phyloP scores from a whole-genome alignment of 2,329 filamentous ascomycete genomes.

The Ceratocystiopsis minuta region DNA sequence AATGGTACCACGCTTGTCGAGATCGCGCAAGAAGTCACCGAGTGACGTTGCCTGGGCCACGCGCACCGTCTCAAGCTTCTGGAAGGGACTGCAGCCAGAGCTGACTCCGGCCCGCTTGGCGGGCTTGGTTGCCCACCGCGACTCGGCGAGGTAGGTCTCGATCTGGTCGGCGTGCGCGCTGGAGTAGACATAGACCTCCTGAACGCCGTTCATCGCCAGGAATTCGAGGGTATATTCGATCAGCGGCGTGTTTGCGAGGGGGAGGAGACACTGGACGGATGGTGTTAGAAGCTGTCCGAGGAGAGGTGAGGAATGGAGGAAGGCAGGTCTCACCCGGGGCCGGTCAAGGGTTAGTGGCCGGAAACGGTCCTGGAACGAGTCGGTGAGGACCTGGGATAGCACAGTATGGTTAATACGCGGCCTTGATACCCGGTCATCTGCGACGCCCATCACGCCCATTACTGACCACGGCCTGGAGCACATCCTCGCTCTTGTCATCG shows the following conservation, averaged over 20 bases:
- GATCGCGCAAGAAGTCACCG: conserved; percentile 84
- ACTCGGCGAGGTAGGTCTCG: conserved; percentile 68
- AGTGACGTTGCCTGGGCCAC: conserved; percentile 69
- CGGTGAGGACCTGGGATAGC: conserved; percentile 65
- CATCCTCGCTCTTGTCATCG: conserved; percentile 39
- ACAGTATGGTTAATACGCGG: conserved; percentile 8
- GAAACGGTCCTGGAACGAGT: conserved; percentile 88
- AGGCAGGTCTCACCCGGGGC: conserved; percentile 51
- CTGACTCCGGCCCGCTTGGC: conserved; percentile 11
- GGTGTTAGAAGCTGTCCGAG: neutral
- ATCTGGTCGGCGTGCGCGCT: conserved; percentile 74
- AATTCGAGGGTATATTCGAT: conserved; percentile 98
- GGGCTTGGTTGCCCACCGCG: conserved; percentile 47
- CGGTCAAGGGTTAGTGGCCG: conserved; percentile 74
- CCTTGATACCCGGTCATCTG: too few species aligned
- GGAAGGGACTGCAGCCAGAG: conserved; percentile 40
- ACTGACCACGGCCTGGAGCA: conserved; percentile 35
- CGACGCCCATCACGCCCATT: neutral
- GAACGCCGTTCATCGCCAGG: conserved; percentile 84
- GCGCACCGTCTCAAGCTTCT: conserved; percentile 64
- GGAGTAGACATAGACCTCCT: conserved; percentile 84
- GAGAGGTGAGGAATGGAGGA: neutral
- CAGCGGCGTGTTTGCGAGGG: conserved; percentile 79
- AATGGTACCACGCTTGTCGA: conserved; percentile 73
- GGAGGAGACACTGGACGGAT: conserved; percentile 58